Base-by-base conservation (phyloP, 148 eudicot species). In the Vaccinium corymbosum region DNA sequence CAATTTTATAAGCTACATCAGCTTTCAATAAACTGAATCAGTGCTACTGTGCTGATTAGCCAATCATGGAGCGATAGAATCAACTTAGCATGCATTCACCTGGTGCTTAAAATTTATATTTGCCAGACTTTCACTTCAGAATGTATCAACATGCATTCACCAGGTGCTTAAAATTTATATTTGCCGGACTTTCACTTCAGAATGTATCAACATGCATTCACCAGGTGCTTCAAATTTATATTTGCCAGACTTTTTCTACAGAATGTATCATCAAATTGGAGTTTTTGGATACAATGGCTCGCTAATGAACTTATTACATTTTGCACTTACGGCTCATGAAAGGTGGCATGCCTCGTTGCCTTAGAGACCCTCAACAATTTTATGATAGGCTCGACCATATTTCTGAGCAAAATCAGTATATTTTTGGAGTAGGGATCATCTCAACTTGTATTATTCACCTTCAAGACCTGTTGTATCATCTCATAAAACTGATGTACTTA, bases 1-100 rank as follows among this genome's bases (percentile, higher is more conserved):
- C 78, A 42, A 46, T 42, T 4, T 17, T 73, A 42, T 73, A 17
- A 73, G 77, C 22, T 6, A 7, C n/a, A 48, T 72, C 76, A 35
- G 42, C 76, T 32, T 73, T 35, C 3, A 22, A 38, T 38, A 17
- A 73, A 73, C 22, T 73, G 48, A 76, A 76, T 48, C 11, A 8
- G 53, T 48, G 53, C 79, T 48, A 20, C 52, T 19, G 78, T 75
- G 78, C 79, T 76, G 35, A 49, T 76, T 10, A 76, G 79, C 56
- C 50, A 46, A 20, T n/a, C 79, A 76, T 76, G 53, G 78, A 35
- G 79, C 2, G 32, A n/a, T 49, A 70, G 16, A n/a, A 14, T 70
- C 42, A 76, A 20, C 78, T n/a, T 49, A 76, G 50, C 56, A n/a
- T 76, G 79, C 56, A 20, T 49, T 49, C 56, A 48, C 56, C 56